These are phyloP conservation scores for Spathaspora sp. DNA, from an alignment of 1,139 yeast genomes.

Conservation along the genomic window DNA sequence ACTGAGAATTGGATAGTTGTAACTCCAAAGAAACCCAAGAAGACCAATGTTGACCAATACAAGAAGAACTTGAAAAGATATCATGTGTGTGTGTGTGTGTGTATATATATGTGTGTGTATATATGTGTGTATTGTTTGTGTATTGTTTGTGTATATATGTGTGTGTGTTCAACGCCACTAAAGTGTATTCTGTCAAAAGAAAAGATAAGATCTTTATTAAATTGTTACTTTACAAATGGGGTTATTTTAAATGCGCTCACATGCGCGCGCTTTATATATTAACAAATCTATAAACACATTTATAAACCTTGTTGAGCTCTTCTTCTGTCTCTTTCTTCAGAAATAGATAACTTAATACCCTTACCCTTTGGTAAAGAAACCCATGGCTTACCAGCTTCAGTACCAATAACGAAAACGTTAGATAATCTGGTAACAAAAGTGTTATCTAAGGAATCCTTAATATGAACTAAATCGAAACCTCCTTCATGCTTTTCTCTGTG, in stretches of 20 bases:
- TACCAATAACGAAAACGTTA: conserved; percentile 95
- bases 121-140: too few species aligned
- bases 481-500: conserved; percentile 99
- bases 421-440: conserved; percentile 96
- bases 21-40: neutral
- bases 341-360: conserved; percentile 96
- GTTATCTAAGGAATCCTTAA: conserved; percentile 96
- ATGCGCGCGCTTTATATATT: neutral
- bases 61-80: neutral
- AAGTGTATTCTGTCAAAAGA: too few species aligned
- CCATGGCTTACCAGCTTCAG: conserved; percentile 93
- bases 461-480: conserved; percentile 98
- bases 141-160: too few species aligned
- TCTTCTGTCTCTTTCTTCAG: conserved; percentile 99
- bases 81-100: neutral
- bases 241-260: neutral
- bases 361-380: conserved; percentile 99
- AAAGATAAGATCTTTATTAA: neutral
- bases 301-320: conserved; percentile 67
- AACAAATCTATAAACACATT: conserved; percentile 15
- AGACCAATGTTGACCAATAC: neutral
- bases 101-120: too few species aligned
- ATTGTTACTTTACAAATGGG: neutral
- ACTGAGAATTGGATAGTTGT: neutral
- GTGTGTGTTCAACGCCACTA: too few species aligned